A percentile compares a stretch with the other conserved stretches of the same genome.
phyloP scores from a whole-genome alignment of 164 flowering plant genomes.

The Macadamia tetraphylla region DNA sequence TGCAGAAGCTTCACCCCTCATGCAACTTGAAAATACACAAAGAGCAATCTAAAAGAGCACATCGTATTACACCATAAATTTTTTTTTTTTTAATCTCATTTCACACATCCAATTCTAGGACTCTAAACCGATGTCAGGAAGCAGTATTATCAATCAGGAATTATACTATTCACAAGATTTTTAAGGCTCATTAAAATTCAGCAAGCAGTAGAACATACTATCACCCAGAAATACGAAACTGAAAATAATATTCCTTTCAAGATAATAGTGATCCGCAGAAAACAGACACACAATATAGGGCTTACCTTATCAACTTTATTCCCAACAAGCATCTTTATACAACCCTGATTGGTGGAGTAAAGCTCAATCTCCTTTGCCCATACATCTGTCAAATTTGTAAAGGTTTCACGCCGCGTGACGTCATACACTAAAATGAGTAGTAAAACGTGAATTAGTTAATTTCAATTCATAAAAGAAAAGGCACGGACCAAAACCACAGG shows the following conservation, averaged over 20 bases:
- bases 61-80: not conserved
- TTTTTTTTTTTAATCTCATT: not conserved
- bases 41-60: not conserved
- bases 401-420: constrained; percentile 79
- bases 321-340: constrained; percentile 79
- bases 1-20: not conserved
- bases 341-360: constrained; percentile 69
- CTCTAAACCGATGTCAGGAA: not conserved
- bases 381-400: constrained; percentile 54
- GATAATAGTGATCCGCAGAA: not conserved
- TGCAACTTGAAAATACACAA: not conserved
- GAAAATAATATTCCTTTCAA: not conserved
- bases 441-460: constrained; percentile 3
- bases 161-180: not conserved
- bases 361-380: constrained; percentile 83
- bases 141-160: not conserved
- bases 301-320: constrained; percentile 88
- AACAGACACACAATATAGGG: constrained; percentile 4
- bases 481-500: not conserved
- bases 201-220: not conserved
- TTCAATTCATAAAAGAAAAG: constrained; percentile 4
- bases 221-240: not conserved
- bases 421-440: constrained; percentile 59
- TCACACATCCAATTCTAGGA: not conserved
- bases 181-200: not conserved